Conservation (phyloP, 2,329 filamentous ascomycete genomes). For the Nothophoma quercina region DNA sequence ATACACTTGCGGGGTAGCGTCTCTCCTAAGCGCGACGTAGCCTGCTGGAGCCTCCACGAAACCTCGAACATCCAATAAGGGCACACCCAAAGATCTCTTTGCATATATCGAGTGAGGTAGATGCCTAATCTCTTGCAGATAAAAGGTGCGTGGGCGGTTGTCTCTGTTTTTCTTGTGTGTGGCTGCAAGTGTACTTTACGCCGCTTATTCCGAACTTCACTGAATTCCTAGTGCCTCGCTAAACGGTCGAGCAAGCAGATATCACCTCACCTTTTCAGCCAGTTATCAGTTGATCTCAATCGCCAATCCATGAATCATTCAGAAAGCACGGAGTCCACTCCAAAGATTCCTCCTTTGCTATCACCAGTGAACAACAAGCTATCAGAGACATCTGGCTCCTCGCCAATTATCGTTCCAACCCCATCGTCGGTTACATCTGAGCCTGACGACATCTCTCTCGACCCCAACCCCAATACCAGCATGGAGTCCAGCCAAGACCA, state of each 20-base stretch:
- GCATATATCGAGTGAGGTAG: not conserved
- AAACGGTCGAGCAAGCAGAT: not conserved
- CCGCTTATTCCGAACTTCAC: not conserved
- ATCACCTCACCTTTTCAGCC: not conserved
- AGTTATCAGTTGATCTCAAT: not conserved
- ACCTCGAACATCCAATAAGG: not conserved
- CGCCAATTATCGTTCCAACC: constrained; percentile 35
- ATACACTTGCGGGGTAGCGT: not conserved
- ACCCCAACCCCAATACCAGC: constrained; percentile 15
- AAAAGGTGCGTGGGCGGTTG: not conserved
- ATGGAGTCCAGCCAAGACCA: constrained; percentile 27
- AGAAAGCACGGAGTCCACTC: constrained; percentile 17
- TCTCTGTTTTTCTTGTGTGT: not conserved
- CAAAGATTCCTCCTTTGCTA: constrained; percentile 14
- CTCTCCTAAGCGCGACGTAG: not conserved
- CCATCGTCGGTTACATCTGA: constrained; percentile 34
- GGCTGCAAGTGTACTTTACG: not conserved
- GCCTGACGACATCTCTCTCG: constrained; percentile 25
- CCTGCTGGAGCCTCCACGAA: not conserved
- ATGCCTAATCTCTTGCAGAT: not conserved
- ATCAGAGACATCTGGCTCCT: constrained; percentile 34
- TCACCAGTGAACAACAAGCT: constrained; percentile 18
- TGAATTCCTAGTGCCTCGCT: not conserved
- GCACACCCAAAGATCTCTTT: not conserved
- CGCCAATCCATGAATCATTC: constrained; percentile 31